phyloP scores from a whole-genome alignment of 768 basidiomycete species.

The Auriscalpium vulgare region DNA sequence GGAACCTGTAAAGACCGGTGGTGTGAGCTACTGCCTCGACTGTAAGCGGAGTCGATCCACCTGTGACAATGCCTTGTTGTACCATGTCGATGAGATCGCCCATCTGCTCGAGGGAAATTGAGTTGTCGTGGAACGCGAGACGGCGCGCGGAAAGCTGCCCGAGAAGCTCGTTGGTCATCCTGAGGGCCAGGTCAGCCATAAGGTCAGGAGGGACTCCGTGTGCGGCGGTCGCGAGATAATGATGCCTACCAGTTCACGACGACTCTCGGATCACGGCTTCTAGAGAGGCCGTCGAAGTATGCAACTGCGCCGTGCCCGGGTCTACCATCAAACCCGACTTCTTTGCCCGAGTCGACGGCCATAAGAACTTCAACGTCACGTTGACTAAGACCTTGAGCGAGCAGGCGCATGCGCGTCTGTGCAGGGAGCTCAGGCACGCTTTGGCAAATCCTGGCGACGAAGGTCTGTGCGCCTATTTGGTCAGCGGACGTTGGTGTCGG shows the following conservation, averaged over 20 bases:
- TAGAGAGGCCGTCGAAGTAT: constrained; percentile 73
- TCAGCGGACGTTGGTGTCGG: too few species aligned
- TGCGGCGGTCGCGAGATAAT: too few species aligned
- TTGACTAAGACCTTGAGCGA: constrained; percentile 43
- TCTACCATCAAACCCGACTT: constrained; percentile 56
- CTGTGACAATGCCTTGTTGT: constrained; percentile 55
- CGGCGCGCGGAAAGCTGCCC: constrained; percentile 63
- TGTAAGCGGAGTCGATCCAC: constrained; percentile 28
- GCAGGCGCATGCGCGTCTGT: constrained; percentile 50
- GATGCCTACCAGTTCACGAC: constrained; percentile 76
- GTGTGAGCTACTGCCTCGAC: constrained; percentile 2
- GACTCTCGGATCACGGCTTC: constrained; percentile 52
- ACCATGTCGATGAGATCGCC: constrained; percentile 76
- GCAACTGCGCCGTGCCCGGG: constrained; percentile 46
- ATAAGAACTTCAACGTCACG: constrained; percentile 74
- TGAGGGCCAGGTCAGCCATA: constrained; percentile 23
- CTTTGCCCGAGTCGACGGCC: constrained; percentile 56
- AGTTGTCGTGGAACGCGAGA: constrained; percentile 48
- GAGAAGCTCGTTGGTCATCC: constrained; percentile 85
- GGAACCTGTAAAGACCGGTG: constrained; percentile 40
- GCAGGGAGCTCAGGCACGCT: constrained; percentile 74
- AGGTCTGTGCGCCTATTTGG: constrained; percentile 34
- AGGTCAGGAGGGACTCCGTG: not conserved
- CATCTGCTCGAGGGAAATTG: constrained; percentile 55
- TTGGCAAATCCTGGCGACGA: constrained; percentile 43